phyloP scores from a whole-genome alignment of 805 yeast species.

The Candida railenensis region DNA sequence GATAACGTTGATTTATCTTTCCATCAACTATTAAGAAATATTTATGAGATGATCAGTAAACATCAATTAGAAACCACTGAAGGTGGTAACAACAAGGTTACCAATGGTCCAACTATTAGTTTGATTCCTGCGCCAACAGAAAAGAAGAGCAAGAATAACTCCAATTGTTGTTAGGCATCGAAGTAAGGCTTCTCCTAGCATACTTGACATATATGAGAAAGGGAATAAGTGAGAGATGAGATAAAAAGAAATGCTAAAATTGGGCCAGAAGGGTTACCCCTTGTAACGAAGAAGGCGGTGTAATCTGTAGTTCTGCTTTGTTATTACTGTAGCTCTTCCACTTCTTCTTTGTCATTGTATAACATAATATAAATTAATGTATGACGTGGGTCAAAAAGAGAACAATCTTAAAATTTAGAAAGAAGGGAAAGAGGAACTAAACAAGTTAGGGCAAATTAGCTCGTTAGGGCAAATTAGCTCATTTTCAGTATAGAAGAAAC shows the following conservation, averaged over 20 bases:
- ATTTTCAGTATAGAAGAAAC: no score
- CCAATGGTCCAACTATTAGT: conserved; percentile 86
- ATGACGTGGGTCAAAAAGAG: no score
- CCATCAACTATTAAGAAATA: conserved; percentile 88
- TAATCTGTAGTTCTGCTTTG: no score
- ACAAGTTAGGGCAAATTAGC: no score
- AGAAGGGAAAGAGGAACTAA: background rate
- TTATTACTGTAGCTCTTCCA: background rate
- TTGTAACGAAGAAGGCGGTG: no score
- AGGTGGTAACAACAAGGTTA: conserved; percentile 53
- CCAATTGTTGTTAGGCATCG: conserved; percentile 61
- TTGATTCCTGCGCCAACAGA: conserved; percentile 93
- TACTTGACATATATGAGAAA: background rate
- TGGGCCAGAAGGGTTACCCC: no score
- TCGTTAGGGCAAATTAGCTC: no score
- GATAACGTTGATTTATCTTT: conserved; percentile 95
- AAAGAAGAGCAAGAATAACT: conserved; percentile 55
- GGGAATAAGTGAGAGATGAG: background rate
- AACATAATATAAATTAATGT: background rate
- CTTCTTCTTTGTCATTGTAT: background rate
- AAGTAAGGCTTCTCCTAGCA: background rate
- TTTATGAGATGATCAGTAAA: conserved; percentile 90
- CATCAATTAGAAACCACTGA: conserved; percentile 90
- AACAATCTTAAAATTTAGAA: no score
- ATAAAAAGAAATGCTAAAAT: background rate